Conservation (phyloP, 2,329 filamentous ascomycete species). For the Neopestalotiopsis clavispora region DNA sequence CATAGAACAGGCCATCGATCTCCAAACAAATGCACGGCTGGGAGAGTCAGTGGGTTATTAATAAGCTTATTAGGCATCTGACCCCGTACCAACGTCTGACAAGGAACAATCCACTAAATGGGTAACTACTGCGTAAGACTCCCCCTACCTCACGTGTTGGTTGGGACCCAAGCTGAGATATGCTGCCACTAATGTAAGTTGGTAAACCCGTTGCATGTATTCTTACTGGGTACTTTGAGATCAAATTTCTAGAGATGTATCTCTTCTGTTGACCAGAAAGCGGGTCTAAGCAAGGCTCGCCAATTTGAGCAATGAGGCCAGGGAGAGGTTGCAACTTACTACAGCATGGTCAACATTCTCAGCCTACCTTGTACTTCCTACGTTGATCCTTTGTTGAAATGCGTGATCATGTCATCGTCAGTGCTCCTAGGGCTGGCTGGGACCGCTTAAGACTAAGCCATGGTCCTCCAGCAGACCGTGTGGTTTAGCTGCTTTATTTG, state of each 20-base stretch:
- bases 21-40: neutral
- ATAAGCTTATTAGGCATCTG: neutral
- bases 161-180: too few species aligned
- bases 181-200: too few species aligned
- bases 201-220: too few species aligned
- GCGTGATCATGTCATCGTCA: neutral
- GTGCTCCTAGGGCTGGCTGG: neutral
- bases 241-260: too few species aligned
- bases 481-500: neutral
- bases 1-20: neutral
- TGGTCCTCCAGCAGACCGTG: neutral
- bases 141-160: neutral
- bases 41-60: neutral
- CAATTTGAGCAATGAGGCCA: too few species aligned
- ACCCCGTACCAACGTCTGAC: neutral
- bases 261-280: too few species aligned
- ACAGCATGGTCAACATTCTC: too few species aligned
- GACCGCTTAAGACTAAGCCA: neutral
- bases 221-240: too few species aligned
- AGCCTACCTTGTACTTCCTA: too few species aligned
- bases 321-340: too few species aligned
- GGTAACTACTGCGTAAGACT: neutral
- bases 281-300: too few species aligned
- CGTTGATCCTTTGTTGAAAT: neutral
- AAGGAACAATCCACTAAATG: slow-evolving; percentile 1